These are phyloP conservation scores for Periconia sp. DNA, from an alignment of 2,329 filamentous ascomycete species.

Conservation along the genomic window DNA sequence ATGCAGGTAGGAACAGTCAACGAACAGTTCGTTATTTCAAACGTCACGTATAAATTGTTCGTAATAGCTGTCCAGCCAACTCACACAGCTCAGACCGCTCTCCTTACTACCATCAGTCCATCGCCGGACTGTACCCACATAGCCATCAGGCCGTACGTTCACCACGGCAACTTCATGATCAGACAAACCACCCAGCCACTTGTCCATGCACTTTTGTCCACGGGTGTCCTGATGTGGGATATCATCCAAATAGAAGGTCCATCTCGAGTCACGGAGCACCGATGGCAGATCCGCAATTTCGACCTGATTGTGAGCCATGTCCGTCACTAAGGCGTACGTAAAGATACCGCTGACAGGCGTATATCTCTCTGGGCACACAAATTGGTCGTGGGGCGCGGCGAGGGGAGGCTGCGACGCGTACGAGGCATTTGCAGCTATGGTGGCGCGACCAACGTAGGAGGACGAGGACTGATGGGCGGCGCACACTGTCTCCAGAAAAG, in stretches of 20 bases:
- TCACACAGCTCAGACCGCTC: conserved; percentile 41
- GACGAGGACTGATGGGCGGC: conserved; percentile 57
- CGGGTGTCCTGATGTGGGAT: conserved; percentile 63
- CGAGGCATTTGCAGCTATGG: conserved; percentile 64
- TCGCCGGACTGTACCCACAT: conserved; percentile 67
- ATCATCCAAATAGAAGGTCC: conserved; percentile 76
- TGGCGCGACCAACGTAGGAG: conserved; percentile 66
- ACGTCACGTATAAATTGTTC: conserved; percentile 51
- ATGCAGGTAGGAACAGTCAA: too few relatives aligned
- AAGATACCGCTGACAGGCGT: conserved; percentile 71
- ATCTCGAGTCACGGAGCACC: conserved; percentile 68
- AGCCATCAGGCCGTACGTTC: conserved; percentile 75
- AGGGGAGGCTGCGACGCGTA: conserved; percentile 66
- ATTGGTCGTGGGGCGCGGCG: conserved; percentile 67
- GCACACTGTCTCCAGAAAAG: conserved; percentile 67
- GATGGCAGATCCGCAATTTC: conserved; percentile 70
- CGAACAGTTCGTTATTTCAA: too few relatives aligned
- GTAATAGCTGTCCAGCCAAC: conserved; percentile 61
- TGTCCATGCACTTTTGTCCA: conserved; percentile 62
- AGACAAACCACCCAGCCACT: conserved; percentile 69
- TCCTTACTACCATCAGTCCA: conserved; percentile 42
- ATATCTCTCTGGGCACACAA: conserved; percentile 71
- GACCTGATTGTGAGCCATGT: conserved; percentile 66
- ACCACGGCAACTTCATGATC: conserved; percentile 66
- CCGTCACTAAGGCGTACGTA: conserved; percentile 69